These are phyloP conservation scores for Neurospora tetrasperma DNA, from an alignment of 495 filamentous ascomycete species.

Conservation along the genomic window DNA sequence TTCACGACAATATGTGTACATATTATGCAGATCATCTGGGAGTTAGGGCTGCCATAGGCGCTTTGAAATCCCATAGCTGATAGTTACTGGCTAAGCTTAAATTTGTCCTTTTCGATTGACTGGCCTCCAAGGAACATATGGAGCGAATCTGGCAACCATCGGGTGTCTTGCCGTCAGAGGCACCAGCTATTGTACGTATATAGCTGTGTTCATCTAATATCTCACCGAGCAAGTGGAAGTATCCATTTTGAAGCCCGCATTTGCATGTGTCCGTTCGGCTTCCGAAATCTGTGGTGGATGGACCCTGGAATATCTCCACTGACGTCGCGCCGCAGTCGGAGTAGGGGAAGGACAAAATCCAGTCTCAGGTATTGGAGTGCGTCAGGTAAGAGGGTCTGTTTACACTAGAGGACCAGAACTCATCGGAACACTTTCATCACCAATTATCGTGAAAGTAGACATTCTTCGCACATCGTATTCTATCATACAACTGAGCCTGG, in stretches of 20 bases:
- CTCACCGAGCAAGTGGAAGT: background rate
- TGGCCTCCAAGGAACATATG: background rate
- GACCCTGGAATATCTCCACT: background rate
- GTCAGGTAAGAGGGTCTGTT: background rate
- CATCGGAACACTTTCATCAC: background rate
- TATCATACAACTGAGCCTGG: background rate
- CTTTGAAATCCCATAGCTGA: background rate
- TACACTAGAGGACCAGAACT: background rate
- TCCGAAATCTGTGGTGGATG: background rate
- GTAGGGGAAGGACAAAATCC: background rate
- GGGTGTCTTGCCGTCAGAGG: background rate
- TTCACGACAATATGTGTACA: background rate
- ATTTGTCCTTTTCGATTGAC: background rate
- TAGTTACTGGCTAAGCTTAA: background rate
- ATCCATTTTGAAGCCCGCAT: background rate
- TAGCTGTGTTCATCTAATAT: background rate
- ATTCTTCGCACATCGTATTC: background rate
- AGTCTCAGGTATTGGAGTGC: background rate
- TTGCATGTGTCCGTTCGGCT: background rate
- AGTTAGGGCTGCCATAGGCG: background rate
- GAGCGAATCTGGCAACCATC: background rate
- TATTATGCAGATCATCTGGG: background rate
- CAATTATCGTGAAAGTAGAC: background rate
- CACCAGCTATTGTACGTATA: background rate
- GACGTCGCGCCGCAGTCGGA: background rate